A percentile compares a stretch with the other conserved stretches of the same genome.
phyloP scores from a whole-genome alignment of 441 rosid genomes.

The Eutrema salsugineum region DNA sequence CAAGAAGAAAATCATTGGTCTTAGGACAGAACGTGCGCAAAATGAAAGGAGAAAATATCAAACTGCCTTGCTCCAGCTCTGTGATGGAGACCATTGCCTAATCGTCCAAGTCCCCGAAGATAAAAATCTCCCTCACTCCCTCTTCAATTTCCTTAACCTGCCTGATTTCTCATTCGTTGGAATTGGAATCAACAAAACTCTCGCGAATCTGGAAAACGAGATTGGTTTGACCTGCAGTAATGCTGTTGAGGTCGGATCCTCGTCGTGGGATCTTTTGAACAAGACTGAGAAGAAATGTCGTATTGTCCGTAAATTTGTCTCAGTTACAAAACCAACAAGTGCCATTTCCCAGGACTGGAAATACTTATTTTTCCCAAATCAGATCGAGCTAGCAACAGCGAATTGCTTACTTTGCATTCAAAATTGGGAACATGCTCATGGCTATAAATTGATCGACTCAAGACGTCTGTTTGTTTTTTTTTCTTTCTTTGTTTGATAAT shows the following conservation, averaged over 20 bases:
- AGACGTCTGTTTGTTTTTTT: too few relatives aligned
- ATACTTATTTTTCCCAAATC: neutral
- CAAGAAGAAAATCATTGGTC: neutral
- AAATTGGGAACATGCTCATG: neutral
- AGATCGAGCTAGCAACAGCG: slow-evolving; percentile 18
- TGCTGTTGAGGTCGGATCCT: slow-evolving; percentile 21
- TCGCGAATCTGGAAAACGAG: slow-evolving; percentile 21
- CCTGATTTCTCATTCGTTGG: slow-evolving; percentile 29
- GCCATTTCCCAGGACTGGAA: slow-evolving; percentile 19
- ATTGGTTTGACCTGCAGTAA: slow-evolving; percentile 23
- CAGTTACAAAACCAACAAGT: slow-evolving; percentile 10
- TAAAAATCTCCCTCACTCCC: slow-evolving; percentile 1
- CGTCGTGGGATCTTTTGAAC: slow-evolving; percentile 8
- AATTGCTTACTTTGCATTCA: slow-evolving; percentile 14
- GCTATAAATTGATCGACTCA: too few relatives aligned
- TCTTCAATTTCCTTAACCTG: slow-evolving; percentile 9
- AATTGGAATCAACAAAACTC: slow-evolving; percentile 21
- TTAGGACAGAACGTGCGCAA: neutral
- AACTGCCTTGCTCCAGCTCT: slow-evolving; percentile 28
- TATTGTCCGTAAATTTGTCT: neutral
- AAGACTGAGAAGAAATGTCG: neutral
- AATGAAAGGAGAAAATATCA: neutral
- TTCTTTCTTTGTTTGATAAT: too few relatives aligned
- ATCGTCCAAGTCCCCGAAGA: slow-evolving; percentile 6
- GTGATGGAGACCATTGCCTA: slow-evolving; percentile 32